Conservation (phyloP, 176 grass and related monocot genomes). For the Guadua angustifolia region DNA sequence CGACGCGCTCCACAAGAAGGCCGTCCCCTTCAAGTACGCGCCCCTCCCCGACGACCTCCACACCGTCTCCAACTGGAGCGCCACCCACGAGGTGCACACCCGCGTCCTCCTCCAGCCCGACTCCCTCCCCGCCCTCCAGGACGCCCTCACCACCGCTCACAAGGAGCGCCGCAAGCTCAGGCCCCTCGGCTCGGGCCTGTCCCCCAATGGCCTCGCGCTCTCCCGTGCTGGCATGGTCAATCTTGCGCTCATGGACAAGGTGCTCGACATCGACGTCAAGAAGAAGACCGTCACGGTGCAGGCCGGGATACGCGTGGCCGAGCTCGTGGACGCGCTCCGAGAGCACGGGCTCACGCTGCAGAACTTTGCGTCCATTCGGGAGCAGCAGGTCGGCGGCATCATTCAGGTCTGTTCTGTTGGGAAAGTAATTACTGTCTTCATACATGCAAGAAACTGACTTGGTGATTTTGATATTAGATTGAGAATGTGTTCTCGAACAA, state of each 20-base stretch:
- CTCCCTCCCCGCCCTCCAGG: constrained; percentile 65
- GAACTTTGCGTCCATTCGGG: constrained; percentile 92
- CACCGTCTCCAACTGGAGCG: constrained; percentile 91
- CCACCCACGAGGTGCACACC: constrained; percentile 86
- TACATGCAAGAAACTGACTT: background rate
- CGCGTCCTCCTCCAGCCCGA: constrained; percentile 86
- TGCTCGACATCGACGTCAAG: constrained; percentile 72
- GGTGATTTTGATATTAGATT: background rate
- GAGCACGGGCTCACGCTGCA: constrained; percentile 86
- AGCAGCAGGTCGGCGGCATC: constrained; percentile 88
- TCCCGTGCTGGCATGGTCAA: constrained; percentile 85
- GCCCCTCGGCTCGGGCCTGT: constrained; percentile 79
- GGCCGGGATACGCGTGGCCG: constrained; percentile 70
- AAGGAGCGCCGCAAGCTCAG: constrained; percentile 65
- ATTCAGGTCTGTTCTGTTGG: constrained; percentile 61
- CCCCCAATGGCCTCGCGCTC: constrained; percentile 83
- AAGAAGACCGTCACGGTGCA: constrained; percentile 80
- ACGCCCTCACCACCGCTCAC: constrained; percentile 59
- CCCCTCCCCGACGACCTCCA: constrained; percentile 83
- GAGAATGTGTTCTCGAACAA: background rate
- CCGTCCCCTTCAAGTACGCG: constrained; percentile 77
- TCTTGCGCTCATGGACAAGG: constrained; percentile 88
- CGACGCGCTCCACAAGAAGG: constrained; percentile 85
- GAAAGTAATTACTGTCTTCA: background rate
- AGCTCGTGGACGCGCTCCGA: constrained; percentile 80